Percentiles rank a stretch among this genome's conserved stretches.
Evolutionary conservation across 306 rosid species (phyloP).

Genomic region (Medicago lupulina): DNA sequence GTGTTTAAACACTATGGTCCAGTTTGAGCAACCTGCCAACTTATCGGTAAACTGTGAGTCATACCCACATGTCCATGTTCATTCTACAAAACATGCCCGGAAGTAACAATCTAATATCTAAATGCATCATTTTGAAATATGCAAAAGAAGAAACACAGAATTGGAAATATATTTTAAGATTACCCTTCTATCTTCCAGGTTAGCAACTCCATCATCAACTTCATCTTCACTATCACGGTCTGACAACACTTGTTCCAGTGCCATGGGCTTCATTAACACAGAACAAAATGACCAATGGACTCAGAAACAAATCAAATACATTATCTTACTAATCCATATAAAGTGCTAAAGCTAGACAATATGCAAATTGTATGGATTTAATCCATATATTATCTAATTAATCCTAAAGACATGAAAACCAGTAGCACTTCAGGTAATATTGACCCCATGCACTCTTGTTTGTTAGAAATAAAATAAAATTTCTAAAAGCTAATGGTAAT

Average conservation of each 20-base stretch:
- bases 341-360: slow-evolving; percentile 31
- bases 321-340: slow-evolving; percentile 8
- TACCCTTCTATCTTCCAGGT: slow-evolving; percentile 98
- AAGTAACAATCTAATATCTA: background rate
- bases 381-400: background rate
- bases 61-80: background rate
- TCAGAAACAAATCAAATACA: slow-evolving; percentile 30
- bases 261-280: slow-evolving; percentile 76
- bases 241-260: slow-evolving; percentile 81
- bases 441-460: slow-evolving; percentile 3
- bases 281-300: slow-evolving; percentile 17
- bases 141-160: slow-evolving; percentile 19
- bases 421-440: slow-evolving; percentile 22
- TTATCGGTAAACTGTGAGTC: no score
- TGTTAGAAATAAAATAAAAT: slow-evolving; percentile 21
- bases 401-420: slow-evolving; percentile 16
- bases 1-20: no score
- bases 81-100: slow-evolving; percentile 26
- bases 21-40: no score
- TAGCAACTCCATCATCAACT: slow-evolving; percentile 90
- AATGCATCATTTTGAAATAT: slow-evolving; percentile 41
- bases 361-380: background rate
- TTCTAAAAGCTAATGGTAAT: background rate
- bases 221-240: slow-evolving; percentile 95
- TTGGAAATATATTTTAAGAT: slow-evolving; percentile 34